Evolutionary conservation across 148 eudicot species (phyloP), one percentile per base, ranked within the genome.

Genomic region (Vaccinium corymbosum): DNA sequence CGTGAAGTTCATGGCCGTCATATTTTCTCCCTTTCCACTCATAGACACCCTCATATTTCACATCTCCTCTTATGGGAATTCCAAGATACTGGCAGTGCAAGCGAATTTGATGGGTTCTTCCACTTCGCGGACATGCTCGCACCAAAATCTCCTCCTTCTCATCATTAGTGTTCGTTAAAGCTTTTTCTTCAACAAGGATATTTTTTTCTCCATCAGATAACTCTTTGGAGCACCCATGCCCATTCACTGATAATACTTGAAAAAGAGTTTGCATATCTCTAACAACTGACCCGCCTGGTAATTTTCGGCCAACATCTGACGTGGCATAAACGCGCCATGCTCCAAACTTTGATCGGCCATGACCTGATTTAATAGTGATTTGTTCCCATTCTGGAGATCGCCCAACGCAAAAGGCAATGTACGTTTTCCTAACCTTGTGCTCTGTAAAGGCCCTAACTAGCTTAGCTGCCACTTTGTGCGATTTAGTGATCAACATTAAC

Each of bases 91-190:
- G 99, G 87, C 99, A 96, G 75, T 96, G 99, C 89, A 96, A 90
- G 29, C 99, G 98, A 64, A 96, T 96, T 86, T 96, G 99, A 87
- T 96, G 99, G 11, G 98, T 96, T 86, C 98, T 93, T 75, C 99
- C 99, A 84, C 99, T 96, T 86, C 85, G 89, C 1, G 99, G 99
- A 86, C 82, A 91, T 0, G 97, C 97, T 86, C 98, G 90, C 76
- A 96, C 93, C 82, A 96, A 38, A 87, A 96, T 84, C 89, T 92
- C 98, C 52, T 91, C 92, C 77, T 85, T 86, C 85, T 76, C 76
- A 68, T 27, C 3, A 53, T 82, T 84, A 83, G 66, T 53, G 42
- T 87, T 88, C 8, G 79, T n/a, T n/a, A 32, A 38, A 14, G 94
- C 89, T 86, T 89, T 94, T 85, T 92, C 94, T 85, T 96, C 94